phyloP scores from a whole-genome alignment of 805 yeast species.

The Candida chauliodis region DNA sequence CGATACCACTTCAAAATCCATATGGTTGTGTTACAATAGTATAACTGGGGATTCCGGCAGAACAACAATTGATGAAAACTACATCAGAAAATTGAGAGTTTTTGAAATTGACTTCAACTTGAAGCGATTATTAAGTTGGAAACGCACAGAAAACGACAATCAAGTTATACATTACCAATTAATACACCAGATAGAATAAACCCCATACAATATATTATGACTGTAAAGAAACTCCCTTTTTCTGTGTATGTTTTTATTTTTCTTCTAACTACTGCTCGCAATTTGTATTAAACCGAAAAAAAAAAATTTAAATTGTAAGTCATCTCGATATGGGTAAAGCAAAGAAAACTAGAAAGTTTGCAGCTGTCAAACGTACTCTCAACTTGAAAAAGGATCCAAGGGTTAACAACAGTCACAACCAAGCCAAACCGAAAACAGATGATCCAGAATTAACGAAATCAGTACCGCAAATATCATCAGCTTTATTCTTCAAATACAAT shows the following conservation, averaged over 20 bases:
- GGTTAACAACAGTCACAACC: constrained; percentile 40
- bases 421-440: constrained; percentile 25
- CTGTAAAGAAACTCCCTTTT: no score
- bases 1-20: constrained; percentile 8
- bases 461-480: constrained; percentile 90
- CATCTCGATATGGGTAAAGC: constrained; percentile 82
- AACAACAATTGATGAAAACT: constrained; percentile 22
- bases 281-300: not conserved
- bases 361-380: constrained; percentile 81
- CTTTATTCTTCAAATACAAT: constrained; percentile 91
- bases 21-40: constrained; percentile 40
- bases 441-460: constrained; percentile 59
- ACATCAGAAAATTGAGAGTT: constrained; percentile 30
- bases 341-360: constrained; percentile 94
- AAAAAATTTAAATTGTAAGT: no score
- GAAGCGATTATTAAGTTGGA: constrained; percentile 34
- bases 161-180: constrained; percentile 27
- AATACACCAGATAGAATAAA: constrained; percentile 11
- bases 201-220: not conserved
- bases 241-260: not conserved
- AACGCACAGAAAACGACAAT: constrained; percentile 23
- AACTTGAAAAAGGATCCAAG: constrained; percentile 65
- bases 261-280: not conserved
- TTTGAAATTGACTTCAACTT: constrained; percentile 29
- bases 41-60: constrained; percentile 36